Evolutionary conservation across 2,329 filamentous ascomycete genomes (phyloP), one percentile per base, ranked within the genome.

Genomic region (Clonostachys byssicola): DNA sequence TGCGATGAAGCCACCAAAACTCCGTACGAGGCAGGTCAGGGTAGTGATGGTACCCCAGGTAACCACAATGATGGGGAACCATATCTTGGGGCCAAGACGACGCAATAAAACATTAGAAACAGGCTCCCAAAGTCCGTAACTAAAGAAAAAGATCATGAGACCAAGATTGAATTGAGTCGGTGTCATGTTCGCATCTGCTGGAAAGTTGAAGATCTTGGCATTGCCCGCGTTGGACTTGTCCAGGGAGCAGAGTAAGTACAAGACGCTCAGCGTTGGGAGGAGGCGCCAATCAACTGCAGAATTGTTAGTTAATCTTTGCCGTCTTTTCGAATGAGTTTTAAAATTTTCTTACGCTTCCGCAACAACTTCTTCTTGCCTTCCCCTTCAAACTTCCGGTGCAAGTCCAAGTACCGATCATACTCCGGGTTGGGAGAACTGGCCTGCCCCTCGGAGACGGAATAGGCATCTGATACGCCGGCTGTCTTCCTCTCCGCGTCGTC

Each of bases 21-120:
- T 55, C 18, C 17, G 30, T 9, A 49, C 47, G 33, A 50, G 42
- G 40, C 46, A 43, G n/a, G 47, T 52, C 17, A 39, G 36, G 4
- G 36, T 39, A 12, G 36, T 39, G 36, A 39, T n/a, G 8, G 36
- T 39, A 18, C 36, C 36, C 36, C 36, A 39, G 36, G 36, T 18
- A 18, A 39, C 36, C 14, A 39, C 36, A 18, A 39, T 39, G 36
- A n/a, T n/a, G 12, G 36, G 36, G 10, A 39, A 39, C 36, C 36
- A 39, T 8, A 39, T 39, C 36, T 39, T 39, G 0, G 88, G 88
- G 1, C 81, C 75, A 46, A 88, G 67, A 5, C 74, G 75, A 61
- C 89, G 90, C 42, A 91, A 75, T 14, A 90, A 62, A 17, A 89
- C 65, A 58, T 91, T 90, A 45, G 83, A 87, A 34, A 86, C 66